Evolutionary conservation across 1,284 basidiomycete genomes (phyloP).

Genomic region (Fomitiporia mediterranea): DNA sequence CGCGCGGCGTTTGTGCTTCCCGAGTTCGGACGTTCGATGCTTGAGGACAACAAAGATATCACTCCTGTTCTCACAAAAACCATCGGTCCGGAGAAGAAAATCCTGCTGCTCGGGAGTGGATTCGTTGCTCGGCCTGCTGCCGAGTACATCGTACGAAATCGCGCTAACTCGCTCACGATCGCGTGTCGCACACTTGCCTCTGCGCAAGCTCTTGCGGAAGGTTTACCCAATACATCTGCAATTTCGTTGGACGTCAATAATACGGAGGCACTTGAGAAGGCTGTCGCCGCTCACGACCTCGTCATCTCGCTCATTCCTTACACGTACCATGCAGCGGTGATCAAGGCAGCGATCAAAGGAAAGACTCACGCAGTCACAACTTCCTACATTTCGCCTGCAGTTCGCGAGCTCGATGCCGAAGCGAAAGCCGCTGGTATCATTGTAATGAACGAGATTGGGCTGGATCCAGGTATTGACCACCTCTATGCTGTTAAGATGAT

Average conservation of each 20-base stretch:
- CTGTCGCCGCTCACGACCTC: constrained; percentile 84
- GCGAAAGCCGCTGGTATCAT: constrained; percentile 89
- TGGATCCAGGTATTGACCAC: constrained; percentile 94
- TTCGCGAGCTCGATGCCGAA: constrained; percentile 82
- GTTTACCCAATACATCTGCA: constrained; percentile 66
- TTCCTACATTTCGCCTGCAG: constrained; percentile 88
- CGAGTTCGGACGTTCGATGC: constrained; percentile 79
- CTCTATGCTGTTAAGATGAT: constrained; percentile 98
- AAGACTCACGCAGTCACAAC: constrained; percentile 97
- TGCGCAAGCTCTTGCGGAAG: constrained; percentile 66
- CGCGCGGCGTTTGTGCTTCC: constrained; percentile 84
- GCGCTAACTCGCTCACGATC: constrained; percentile 82
- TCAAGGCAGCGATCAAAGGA: constrained; percentile 92
- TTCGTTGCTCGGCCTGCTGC: constrained; percentile 94
- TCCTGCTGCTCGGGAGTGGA: constrained; percentile 91
- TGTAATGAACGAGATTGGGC: constrained; percentile 97
- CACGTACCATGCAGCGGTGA: constrained; percentile 87
- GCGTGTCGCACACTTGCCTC: constrained; percentile 83
- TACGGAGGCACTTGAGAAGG: constrained; percentile 68
- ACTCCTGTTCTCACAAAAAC: constrained; percentile 53
- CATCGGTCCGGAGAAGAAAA: constrained; percentile 51
- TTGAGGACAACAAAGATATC: constrained; percentile 70
- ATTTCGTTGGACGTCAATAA: constrained; percentile 84
- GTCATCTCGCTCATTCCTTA: constrained; percentile 98
- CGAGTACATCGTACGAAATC: constrained; percentile 85